Percentiles rank a stretch among this genome's conserved stretches.
Conservation (phyloP, 2,329 filamentous ascomycete genomes). For the Penicillium aurantiogriseum region DNA sequence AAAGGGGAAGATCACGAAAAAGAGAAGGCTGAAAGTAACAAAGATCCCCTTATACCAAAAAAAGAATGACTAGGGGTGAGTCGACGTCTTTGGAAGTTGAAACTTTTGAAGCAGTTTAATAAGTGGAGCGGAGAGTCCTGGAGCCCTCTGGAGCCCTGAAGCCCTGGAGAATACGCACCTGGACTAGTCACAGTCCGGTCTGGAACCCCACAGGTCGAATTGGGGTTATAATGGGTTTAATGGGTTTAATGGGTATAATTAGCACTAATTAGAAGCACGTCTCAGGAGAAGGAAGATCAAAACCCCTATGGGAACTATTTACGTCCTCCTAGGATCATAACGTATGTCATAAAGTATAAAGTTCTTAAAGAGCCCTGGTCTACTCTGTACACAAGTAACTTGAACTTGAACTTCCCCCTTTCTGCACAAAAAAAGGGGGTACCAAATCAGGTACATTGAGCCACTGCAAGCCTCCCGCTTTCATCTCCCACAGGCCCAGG, state of each 20-base stretch:
- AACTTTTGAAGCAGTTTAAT: constrained; percentile 18
- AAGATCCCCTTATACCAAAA: constrained; percentile 16
- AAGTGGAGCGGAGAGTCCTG: constrained; percentile 10
- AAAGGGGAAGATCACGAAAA: constrained; percentile 2
- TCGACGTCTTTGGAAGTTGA: constrained; percentile 5
- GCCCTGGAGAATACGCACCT: constrained; percentile 11
- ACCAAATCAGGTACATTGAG: neutral
- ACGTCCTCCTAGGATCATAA: neutral
- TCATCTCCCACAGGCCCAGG: neutral
- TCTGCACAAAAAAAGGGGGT: neutral
- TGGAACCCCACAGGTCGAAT: constrained; percentile 10
- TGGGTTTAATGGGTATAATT: neutral
- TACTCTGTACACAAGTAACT: no score
- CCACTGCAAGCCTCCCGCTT: constrained; percentile 2
- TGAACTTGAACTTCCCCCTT: neutral
- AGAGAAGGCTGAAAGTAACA: constrained; percentile 9
- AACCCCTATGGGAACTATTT: neutral
- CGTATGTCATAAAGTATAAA: no score
- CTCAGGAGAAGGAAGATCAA: neutral
- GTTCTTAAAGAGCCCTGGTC: no score
- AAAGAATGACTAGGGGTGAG: constrained; percentile 41
- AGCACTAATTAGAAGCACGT: constrained; percentile 9
- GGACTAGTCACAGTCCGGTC: constrained; percentile 6
- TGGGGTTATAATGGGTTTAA: neutral
- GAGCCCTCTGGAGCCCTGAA: no score